Percentiles rank a stretch among this genome's conserved stretches.
phyloP scores from a whole-genome alignment of 1,284 basidiomycete genomes.

The Amylostereum areolatum region DNA sequence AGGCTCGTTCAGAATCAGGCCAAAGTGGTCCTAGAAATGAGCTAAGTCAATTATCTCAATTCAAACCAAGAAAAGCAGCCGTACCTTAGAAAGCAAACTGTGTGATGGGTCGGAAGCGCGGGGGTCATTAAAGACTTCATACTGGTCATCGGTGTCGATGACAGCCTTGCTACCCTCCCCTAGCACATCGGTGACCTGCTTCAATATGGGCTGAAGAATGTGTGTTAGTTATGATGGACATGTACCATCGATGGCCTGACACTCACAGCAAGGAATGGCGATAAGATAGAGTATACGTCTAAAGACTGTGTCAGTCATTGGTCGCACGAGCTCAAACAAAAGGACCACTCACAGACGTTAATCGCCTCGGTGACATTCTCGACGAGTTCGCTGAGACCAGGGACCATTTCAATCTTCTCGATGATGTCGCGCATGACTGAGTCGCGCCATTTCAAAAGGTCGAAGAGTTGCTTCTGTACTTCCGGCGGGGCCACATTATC shows the following conservation, averaged over 20 bases:
- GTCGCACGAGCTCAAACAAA: constrained; percentile 9
- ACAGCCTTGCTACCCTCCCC: constrained; percentile 63
- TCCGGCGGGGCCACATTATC: constrained; percentile 63
- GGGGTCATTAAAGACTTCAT: constrained; percentile 64
- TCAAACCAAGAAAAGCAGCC: not conserved
- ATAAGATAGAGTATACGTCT: constrained; percentile 70
- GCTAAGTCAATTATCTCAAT: not conserved
- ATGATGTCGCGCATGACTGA: constrained; percentile 44
- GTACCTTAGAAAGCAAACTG: constrained; percentile 56
- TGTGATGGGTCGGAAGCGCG: constrained; percentile 72
- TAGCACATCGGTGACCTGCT: constrained; percentile 52
- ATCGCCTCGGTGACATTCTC: constrained; percentile 60
- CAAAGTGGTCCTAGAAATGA: constrained; percentile 48
- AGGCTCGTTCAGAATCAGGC: constrained; percentile 62
- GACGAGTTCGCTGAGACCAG: constrained; percentile 63
- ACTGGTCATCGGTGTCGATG: constrained; percentile 68
- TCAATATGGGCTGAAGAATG: constrained; percentile 43
- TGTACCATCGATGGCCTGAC: too few relatives aligned
- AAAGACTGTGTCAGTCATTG: not conserved
- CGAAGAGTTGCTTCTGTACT: constrained; percentile 61
- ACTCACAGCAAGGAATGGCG: constrained; percentile 53
- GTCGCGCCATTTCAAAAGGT: constrained; percentile 73
- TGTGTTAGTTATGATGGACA: too few relatives aligned
- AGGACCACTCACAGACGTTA: constrained; percentile 49
- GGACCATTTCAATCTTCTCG: constrained; percentile 57